These are phyloP conservation scores for Erythrophleum fordii DNA, from an alignment of 306 rosid species.

Conservation along the genomic window DNA sequence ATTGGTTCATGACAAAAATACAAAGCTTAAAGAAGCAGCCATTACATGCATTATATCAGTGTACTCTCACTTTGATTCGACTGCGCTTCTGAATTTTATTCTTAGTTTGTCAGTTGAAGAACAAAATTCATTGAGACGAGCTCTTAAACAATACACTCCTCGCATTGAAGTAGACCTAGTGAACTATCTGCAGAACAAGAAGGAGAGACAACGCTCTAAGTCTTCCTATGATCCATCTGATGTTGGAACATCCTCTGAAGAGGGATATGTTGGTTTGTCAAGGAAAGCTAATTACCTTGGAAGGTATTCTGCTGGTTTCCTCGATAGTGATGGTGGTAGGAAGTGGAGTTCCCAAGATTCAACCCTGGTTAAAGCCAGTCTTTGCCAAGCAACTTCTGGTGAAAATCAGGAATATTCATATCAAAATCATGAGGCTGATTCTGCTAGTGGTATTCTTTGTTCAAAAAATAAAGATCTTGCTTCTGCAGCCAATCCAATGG, in stretches of 20 bases:
- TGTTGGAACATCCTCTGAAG: conserved; percentile 95
- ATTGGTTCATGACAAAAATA: conserved; percentile 85
- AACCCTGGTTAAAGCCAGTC: conserved; percentile 50
- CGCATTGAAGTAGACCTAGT: conserved; percentile 98
- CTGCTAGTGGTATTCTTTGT: conserved; percentile 51
- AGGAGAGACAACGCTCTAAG: conserved; percentile 83
- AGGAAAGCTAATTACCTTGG: conserved; percentile 75
- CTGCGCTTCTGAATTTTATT: conserved; percentile 89
- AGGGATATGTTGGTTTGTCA: conserved; percentile 74
- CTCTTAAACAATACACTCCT: conserved; percentile 94
- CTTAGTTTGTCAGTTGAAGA: conserved; percentile 93
- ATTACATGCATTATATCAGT: conserved; percentile 96
- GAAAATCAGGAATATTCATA: conserved; percentile 61
- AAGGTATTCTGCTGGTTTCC: conserved; percentile 88
- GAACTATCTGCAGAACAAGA: conserved; percentile 94
- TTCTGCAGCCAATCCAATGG: conserved; percentile 42
- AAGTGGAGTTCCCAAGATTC: conserved; percentile 96
- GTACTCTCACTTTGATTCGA: conserved; percentile 88
- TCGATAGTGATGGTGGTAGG: conserved; percentile 80
- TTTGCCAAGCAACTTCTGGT: conserved; percentile 68
- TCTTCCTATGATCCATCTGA: conserved; percentile 89
- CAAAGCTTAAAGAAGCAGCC: conserved; percentile 93
- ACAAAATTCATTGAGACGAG: conserved; percentile 95
- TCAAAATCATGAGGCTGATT: conserved; percentile 65
- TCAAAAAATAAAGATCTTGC: conserved; percentile 58